These are phyloP conservation scores for Coniosporium apollinis DNA, from an alignment of 495 filamentous ascomycete genomes.

Conservation along the genomic window DNA sequence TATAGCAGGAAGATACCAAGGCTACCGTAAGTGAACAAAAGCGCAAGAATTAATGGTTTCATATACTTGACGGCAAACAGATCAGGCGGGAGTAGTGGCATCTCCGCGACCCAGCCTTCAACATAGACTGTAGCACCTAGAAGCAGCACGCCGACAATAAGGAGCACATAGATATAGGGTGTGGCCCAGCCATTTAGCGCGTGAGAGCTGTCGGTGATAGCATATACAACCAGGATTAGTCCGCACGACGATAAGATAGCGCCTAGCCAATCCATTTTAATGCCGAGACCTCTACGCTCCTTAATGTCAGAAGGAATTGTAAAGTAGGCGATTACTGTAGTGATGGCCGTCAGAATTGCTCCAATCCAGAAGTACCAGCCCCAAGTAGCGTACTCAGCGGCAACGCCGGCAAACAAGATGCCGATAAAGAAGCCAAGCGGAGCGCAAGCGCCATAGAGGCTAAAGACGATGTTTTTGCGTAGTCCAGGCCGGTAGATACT, in stretches of 20 bases:
- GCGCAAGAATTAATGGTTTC: constrained; percentile 43
- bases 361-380: constrained; percentile 75
- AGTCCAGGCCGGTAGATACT: constrained; percentile 70
- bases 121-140: constrained; percentile 47
- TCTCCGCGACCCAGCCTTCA: constrained; percentile 56
- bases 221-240: constrained; percentile 56
- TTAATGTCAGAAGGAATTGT: constrained; percentile 48
- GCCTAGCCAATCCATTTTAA: constrained; percentile 60
- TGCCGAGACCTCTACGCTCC: constrained; percentile 28
- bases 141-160: constrained; percentile 40
- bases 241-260: constrained; percentile 45
- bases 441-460: constrained; percentile 62
- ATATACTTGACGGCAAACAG: constrained; percentile 62
- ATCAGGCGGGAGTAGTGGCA: constrained; percentile 58
- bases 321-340: constrained; percentile 36
- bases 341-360: constrained; percentile 35
- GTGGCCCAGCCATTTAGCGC: constrained; percentile 57
- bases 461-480: constrained; percentile 72
- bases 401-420: constrained; percentile 62
- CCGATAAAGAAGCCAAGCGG: constrained; percentile 68
- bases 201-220: constrained; percentile 58
- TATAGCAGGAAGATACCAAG: constrained; percentile 69
- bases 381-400: constrained; percentile 48
- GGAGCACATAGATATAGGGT: constrained; percentile 49
- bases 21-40: constrained; percentile 62